phyloP scores from a whole-genome alignment of 2,329 filamentous ascomycete species.

The Penicillium sp. region DNA sequence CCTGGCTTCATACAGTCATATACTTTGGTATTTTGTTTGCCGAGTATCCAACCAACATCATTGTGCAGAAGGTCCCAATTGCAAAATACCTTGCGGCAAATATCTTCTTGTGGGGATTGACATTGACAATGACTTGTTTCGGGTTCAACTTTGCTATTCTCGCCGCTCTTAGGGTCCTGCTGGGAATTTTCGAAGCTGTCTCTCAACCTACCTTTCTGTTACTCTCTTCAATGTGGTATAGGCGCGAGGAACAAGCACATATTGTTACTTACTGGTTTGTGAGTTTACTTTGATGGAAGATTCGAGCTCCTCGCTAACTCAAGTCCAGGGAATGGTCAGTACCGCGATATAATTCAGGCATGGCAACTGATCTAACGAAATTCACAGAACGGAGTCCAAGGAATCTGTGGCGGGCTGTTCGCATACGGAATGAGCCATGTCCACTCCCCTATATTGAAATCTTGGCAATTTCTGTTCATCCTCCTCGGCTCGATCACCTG shows the following conservation, averaged over 20 bases:
- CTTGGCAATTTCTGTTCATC: conserved; percentile 68
- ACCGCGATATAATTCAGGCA: not conserved
- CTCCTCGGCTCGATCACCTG: conserved; percentile 56
- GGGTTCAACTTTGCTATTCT: conserved; percentile 6
- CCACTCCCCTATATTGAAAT: conserved; percentile 33
- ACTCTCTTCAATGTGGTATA: conserved; percentile 12
- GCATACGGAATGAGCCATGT: conserved; percentile 42
- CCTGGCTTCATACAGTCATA: conserved; percentile 6
- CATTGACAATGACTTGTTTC: conserved; percentile 7
- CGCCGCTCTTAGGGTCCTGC: conserved; percentile 3
- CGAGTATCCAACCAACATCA: conserved; percentile 14
- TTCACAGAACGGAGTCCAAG: conserved; percentile 7
- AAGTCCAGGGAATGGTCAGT: conserved; percentile 7
- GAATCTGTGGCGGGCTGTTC: conserved; percentile 45
- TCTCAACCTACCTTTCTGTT: conserved; percentile 6
- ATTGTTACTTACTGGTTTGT: conserved; percentile 11
- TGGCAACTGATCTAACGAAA: not conserved
- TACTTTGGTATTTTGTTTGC: conserved; percentile 5
- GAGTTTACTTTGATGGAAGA: not conserved
- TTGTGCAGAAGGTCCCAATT: conserved; percentile 11
- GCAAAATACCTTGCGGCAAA: conserved; percentile 9
- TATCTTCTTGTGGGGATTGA: conserved; percentile 8
- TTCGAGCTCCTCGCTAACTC: not conserved
- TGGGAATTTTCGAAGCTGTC: conserved; percentile 8
- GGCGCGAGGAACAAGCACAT: conserved; percentile 15